Conservation (phyloP, 1,139 yeast species). For the Lizanozyma gosingica region DNA sequence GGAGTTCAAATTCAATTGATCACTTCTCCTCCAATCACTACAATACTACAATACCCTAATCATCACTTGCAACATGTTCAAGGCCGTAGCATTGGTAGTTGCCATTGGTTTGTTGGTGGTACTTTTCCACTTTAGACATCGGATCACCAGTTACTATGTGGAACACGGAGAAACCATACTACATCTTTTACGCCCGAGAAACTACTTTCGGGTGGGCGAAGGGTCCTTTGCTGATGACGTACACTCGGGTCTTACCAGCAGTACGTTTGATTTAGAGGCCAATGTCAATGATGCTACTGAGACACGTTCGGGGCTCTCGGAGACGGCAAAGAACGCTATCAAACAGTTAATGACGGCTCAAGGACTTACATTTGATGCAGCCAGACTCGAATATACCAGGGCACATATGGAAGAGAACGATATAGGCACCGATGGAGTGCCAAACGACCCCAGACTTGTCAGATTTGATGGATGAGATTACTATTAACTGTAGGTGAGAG, state of each 20-base stretch:
- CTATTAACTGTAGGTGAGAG: no score
- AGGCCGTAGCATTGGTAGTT: slow-evolving; percentile 13
- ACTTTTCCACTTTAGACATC: slow-evolving; percentile 9
- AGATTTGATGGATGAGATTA: slow-evolving; percentile 16
- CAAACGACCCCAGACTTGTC: slow-evolving; percentile 31
- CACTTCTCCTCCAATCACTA: no score
- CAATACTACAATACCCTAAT: no score
- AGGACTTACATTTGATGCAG: slow-evolving; percentile 56
- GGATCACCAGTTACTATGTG: slow-evolving; percentile 3
- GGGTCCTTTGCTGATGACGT: slow-evolving; percentile 48
- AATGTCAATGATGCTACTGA: slow-evolving; percentile 42
- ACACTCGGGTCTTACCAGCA: slow-evolving; percentile 59
- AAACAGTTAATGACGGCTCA: slow-evolving; percentile 44
- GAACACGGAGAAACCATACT: slow-evolving; percentile 10
- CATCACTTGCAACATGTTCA: no score
- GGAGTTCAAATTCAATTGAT: no score
- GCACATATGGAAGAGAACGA: slow-evolving; percentile 40
- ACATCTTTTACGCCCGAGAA: slow-evolving; percentile 9
- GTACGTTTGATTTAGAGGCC: slow-evolving; percentile 43
- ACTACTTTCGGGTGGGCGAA: slow-evolving; percentile 7
- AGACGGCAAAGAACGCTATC: slow-evolving; percentile 42
- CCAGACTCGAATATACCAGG: slow-evolving; percentile 47
- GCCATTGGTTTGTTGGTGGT: slow-evolving; percentile 11
- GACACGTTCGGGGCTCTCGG: slow-evolving; percentile 53
- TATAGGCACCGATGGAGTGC: slow-evolving; percentile 38